These are phyloP conservation scores for Fusarium sp. DNA, from an alignment of 2,329 filamentous ascomycete species.

Conservation along the genomic window DNA sequence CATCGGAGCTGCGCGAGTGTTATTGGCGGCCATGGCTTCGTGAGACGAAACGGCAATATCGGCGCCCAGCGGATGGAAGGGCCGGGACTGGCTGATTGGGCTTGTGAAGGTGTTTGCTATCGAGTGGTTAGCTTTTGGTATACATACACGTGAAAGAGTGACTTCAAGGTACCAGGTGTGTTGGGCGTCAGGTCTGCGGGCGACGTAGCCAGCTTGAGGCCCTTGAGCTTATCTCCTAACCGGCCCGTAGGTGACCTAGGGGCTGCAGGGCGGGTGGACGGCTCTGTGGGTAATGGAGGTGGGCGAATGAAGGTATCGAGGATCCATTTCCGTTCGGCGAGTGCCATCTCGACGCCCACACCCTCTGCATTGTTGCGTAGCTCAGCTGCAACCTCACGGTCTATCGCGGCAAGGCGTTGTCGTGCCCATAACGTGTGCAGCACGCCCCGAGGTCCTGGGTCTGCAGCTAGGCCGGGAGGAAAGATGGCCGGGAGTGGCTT, in stretches of 20 bases:
- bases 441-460: conserved; percentile 78
- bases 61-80: conserved; percentile 45
- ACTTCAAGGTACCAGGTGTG: conserved; percentile 55
- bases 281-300: conserved; percentile 32
- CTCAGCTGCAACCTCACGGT: conserved; percentile 78
- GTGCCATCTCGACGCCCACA: conserved; percentile 81
- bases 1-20: conserved; percentile 37
- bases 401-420: conserved; percentile 75
- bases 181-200: conserved; percentile 67
- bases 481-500: conserved; percentile 90
- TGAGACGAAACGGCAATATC: conserved; percentile 51
- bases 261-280: conserved; percentile 54
- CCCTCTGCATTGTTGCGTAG: conserved; percentile 78
- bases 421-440: conserved; percentile 92
- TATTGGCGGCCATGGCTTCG: conserved; percentile 43
- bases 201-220: conserved; percentile 78
- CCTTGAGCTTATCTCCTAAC: conserved; percentile 79
- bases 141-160: conserved; percentile 10
- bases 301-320: conserved; percentile 70
- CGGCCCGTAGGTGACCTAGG: conserved; percentile 72
- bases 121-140: conserved; percentile 23
- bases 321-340: conserved; percentile 86
- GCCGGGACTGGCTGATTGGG: conserved; percentile 46
- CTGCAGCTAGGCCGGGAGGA: conserved; percentile 74
- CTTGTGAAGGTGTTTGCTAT: conserved; percentile 50